A percentile compares a stretch with the other conserved stretches of the same genome.
Conservation (phyloP, 805 yeast species). For the Ogataea glucozyma region DNA sequence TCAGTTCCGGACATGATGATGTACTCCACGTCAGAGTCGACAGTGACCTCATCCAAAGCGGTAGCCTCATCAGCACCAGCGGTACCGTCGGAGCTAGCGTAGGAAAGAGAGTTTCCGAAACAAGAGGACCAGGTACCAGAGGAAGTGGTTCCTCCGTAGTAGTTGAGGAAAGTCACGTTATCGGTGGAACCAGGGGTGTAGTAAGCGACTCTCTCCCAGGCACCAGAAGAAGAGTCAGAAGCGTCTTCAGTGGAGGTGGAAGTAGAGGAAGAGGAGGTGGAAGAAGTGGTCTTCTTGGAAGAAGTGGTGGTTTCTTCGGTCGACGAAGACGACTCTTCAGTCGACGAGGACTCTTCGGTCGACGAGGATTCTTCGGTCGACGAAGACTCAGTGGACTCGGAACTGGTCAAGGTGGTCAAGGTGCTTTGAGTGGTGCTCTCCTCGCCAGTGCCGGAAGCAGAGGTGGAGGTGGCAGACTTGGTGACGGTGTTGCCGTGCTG, state of each 20-base stretch:
- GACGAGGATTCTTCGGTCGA: too few relatives aligned
- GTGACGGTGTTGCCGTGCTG: slow-evolving; percentile 47
- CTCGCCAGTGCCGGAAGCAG: slow-evolving; percentile 21
- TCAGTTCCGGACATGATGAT: slow-evolving; percentile 74
- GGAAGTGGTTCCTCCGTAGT: slow-evolving; percentile 73
- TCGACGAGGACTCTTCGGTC: slow-evolving; percentile 15
- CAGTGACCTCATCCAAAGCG: slow-evolving; percentile 65
- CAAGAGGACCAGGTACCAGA: slow-evolving; percentile 86
- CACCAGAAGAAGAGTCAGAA: slow-evolving; percentile 41
- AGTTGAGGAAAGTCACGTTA: slow-evolving; percentile 82
- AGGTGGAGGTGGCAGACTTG: slow-evolving; percentile 29
- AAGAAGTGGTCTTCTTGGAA: slow-evolving; percentile 23
- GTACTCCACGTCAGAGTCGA: slow-evolving; percentile 76
- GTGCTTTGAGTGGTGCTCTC: slow-evolving; percentile 32
- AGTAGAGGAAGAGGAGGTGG: slow-evolving; percentile 32
- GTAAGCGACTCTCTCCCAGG: slow-evolving; percentile 77
- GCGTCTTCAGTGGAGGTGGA: slow-evolving; percentile 19
- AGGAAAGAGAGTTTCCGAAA: slow-evolving; percentile 93
- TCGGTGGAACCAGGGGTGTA: slow-evolving; percentile 62
- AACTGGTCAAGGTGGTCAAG: slow-evolving; percentile 29
- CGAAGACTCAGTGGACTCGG: slow-evolving; percentile 38
- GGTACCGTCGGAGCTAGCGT: slow-evolving; percentile 73
- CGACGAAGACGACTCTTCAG: slow-evolving; percentile 12
- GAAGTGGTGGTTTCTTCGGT: slow-evolving; percentile 1
- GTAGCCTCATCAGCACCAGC: slow-evolving; percentile 69